These are phyloP conservation scores for Chenopodium formosanum DNA, from an alignment of 148 eudicot genomes.

Conservation along the genomic window DNA sequence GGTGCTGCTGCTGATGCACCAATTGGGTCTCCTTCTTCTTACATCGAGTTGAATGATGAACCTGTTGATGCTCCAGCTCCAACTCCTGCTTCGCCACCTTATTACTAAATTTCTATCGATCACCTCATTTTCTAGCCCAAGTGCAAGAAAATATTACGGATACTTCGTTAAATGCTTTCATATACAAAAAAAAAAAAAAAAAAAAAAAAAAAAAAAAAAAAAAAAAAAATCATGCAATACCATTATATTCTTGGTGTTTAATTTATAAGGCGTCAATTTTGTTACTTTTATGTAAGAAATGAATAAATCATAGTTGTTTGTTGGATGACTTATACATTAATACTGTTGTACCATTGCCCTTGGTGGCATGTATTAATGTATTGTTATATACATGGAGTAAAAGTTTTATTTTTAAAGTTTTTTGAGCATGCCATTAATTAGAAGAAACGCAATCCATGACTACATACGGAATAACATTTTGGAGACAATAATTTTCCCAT, in stretches of 20 bases:
- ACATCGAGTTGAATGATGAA: neutral
- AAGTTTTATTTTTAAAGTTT: too few relatives aligned
- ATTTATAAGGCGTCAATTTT: neutral
- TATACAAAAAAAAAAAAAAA: too few relatives aligned
- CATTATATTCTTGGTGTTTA: too few relatives aligned
- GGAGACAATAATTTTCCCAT: too few relatives aligned
- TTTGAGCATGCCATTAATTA: too few relatives aligned
- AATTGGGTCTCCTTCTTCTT: neutral
- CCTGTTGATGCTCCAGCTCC: neutral
- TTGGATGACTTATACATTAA: neutral
- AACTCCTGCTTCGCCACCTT: constrained; percentile 5
- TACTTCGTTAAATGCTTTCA: too few relatives aligned
- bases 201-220: too few relatives aligned
- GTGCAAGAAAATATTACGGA: neutral
- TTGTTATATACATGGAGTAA: too few relatives aligned
- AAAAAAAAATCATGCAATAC: too few relatives aligned
- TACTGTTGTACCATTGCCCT: neutral
- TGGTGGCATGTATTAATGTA: too few relatives aligned
- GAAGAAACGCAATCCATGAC: too few relatives aligned
- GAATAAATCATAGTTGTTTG: neutral
- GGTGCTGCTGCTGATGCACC: neutral
- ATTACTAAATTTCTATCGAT: neutral
- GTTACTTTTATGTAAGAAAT: neutral
- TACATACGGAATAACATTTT: too few relatives aligned
- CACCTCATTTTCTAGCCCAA: neutral